Conservation (phyloP, 73 alveolate genomes). For the Tetrahymena thermophila region DNA sequence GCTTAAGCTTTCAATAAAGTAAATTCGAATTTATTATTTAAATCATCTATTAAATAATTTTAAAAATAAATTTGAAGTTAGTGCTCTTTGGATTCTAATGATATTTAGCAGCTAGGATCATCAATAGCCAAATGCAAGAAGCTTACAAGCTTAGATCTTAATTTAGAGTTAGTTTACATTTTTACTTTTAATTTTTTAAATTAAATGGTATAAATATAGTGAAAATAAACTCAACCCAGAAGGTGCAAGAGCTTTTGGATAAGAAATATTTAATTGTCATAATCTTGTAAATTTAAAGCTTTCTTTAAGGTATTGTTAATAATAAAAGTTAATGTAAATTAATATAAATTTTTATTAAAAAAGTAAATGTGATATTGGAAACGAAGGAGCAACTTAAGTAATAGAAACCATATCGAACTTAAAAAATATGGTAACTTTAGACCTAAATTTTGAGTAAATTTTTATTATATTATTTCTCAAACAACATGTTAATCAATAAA, state of each 20-base stretch:
- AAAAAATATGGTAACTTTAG: not conserved
- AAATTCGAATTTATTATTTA: not conserved
- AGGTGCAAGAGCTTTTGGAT: not conserved
- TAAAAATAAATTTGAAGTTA: not conserved
- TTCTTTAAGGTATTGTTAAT: not conserved
- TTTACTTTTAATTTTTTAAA: not conserved
- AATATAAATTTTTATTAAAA: not conserved
- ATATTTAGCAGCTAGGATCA: not conserved
- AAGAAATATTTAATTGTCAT: not conserved
- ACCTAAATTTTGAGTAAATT: not conserved
- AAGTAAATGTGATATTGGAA: not conserved
- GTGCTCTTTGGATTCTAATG: not conserved
- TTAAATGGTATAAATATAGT: not conserved
- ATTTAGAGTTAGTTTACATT: not conserved
- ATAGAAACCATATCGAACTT: not conserved
- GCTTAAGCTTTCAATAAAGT: not conserved
- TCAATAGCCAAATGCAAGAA: not conserved
- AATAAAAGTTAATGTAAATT: not conserved
- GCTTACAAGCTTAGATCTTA: not conserved
- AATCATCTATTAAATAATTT: no score
- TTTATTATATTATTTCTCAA: no score
- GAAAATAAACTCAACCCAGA: not conserved
- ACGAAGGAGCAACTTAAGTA: not conserved
- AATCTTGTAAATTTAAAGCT: not conserved
- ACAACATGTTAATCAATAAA: not conserved